Evolutionary conservation across 2,329 filamentous ascomycete genomes (phyloP).

Genomic region (Ascochyta koolunga): DNA sequence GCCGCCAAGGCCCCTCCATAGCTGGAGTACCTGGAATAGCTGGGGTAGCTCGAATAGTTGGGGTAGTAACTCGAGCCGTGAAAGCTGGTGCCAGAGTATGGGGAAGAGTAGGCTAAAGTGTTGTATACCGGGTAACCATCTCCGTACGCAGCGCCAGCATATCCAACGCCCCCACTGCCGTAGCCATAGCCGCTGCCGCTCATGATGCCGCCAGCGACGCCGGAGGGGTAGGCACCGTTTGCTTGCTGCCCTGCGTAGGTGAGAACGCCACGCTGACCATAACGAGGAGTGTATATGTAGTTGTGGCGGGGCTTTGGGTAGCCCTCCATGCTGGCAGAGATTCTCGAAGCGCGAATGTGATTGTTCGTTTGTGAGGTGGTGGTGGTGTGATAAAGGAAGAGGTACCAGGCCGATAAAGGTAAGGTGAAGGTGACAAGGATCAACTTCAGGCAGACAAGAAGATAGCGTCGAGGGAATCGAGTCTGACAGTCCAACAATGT

Average conservation of each 20-base stretch:
- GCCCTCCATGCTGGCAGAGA: conserved; percentile 23
- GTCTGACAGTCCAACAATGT: background rate
- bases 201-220: conserved; percentile 21
- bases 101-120: conserved; percentile 25
- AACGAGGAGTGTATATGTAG: conserved; percentile 39
- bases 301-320: conserved; percentile 41
- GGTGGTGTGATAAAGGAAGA: conserved; percentile 1
- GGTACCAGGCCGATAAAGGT: conserved; percentile 5
- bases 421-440: conserved; percentile 19
- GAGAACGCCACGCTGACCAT: conserved; percentile 37
- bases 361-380: background rate
- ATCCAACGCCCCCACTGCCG: conserved; percentile 19
- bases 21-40: conserved; percentile 17
- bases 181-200: conserved; percentile 20
- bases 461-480: background rate
- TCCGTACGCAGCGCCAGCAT: conserved; percentile 23
- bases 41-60: conserved; percentile 18
- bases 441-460: conserved; percentile 8
- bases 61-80: conserved; percentile 21
- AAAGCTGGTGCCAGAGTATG: conserved; percentile 22
- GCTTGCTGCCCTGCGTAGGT: conserved; percentile 35
- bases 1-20: conserved; percentile 23
- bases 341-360: background rate
- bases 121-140: conserved; percentile 29
- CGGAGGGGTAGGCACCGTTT: conserved; percentile 34